Evolutionary conservation across 768 basidiomycete genomes (phyloP).

Genomic region (Hydnomerulius pinastri): DNA sequence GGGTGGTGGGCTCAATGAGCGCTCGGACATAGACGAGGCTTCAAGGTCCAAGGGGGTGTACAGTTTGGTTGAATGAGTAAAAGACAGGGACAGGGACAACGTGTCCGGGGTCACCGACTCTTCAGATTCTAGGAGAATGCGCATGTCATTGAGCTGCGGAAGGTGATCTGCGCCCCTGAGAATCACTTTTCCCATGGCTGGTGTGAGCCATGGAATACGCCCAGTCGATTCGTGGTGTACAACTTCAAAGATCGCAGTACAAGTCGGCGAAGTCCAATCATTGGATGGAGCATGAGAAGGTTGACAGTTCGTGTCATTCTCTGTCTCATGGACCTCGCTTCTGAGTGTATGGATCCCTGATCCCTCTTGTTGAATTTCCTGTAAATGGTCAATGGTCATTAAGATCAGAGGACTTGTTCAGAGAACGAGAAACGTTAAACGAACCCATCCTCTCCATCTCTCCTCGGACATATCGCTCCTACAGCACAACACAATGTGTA

Average conservation of each 20-base stretch:
- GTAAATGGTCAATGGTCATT: neutral
- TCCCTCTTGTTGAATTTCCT: constrained; percentile 22
- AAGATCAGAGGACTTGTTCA: no score
- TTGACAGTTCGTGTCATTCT: no score
- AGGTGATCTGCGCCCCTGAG: neutral
- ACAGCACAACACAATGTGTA: constrained; percentile 17
- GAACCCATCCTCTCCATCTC: constrained; percentile 20
- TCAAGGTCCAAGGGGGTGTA: neutral
- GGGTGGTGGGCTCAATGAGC: neutral
- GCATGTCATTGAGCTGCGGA: neutral
- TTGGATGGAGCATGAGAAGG: constrained; percentile 11
- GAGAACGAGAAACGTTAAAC: no score
- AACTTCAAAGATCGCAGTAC: constrained; percentile 24
- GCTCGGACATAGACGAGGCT: neutral
- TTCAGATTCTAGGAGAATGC: neutral
- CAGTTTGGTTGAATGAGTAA: neutral
- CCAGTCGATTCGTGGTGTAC: neutral
- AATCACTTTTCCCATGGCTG: neutral
- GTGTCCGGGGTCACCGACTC: neutral
- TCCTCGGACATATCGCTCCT: constrained; percentile 4
- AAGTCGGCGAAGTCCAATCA: constrained; percentile 15
- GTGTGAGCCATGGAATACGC: no score
- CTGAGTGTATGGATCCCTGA: constrained; percentile 9
- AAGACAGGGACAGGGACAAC: neutral
- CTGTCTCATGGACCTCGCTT: neutral